These are phyloP conservation scores for Colletotrichum coccodes DNA, from an alignment of 2,329 filamentous ascomycete genomes.

Conservation along the genomic window DNA sequence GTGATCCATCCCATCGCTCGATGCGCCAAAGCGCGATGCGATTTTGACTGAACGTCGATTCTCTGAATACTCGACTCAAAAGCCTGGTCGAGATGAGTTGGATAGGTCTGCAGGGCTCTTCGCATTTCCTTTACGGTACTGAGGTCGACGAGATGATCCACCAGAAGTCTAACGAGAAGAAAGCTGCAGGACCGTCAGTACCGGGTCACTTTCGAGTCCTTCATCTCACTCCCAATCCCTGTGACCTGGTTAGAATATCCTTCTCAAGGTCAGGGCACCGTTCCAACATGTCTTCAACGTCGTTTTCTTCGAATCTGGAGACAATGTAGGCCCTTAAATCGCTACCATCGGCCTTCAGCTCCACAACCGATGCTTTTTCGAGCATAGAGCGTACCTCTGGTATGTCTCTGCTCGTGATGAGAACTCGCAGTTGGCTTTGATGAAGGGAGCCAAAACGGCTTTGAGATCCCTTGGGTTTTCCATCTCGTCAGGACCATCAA, in stretches of 20 bases:
- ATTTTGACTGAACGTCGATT: background rate
- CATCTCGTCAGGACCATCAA: too few relatives aligned
- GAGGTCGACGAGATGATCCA: background rate
- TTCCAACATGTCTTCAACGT: too few relatives aligned
- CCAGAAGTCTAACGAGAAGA: background rate
- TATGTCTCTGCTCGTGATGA: too few relatives aligned
- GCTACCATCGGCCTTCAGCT: too few relatives aligned
- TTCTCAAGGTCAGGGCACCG: too few relatives aligned
- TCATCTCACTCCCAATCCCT: background rate
- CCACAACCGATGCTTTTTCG: too few relatives aligned
- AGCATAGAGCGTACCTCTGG: too few relatives aligned
- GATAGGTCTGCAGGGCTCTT: background rate
- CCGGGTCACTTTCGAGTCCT: background rate
- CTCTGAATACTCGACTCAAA: background rate
- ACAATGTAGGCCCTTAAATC: too few relatives aligned
- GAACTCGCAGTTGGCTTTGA: too few relatives aligned
- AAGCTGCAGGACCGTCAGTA: background rate
- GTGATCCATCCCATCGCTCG: background rate
- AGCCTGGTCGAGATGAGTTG: background rate
- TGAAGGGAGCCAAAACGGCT: too few relatives aligned
- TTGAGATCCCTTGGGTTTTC: too few relatives aligned
- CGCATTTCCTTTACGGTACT: background rate
- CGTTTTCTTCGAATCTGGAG: too few relatives aligned
- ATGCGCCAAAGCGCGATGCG: background rate
- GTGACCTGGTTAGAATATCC: background rate